Evolutionary conservation across 2,329 filamentous ascomycete genomes (phyloP).

Genomic region (Ophiognomonia clavigignenti-juglandacearum): DNA sequence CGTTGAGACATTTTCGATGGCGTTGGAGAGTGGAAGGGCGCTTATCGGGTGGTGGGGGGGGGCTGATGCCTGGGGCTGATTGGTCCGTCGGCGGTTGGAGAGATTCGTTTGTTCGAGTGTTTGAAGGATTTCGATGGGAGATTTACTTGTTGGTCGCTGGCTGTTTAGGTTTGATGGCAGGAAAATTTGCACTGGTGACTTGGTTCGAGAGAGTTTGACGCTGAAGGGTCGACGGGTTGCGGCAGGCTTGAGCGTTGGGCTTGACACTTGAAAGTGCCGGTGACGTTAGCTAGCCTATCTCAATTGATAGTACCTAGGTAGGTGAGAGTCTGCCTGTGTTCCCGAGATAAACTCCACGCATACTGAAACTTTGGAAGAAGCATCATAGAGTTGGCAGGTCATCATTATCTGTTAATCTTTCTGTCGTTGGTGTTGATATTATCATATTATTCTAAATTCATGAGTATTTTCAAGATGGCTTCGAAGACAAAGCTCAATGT

Average conservation of each 20-base stretch:
- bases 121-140: background rate
- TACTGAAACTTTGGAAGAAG: too few species aligned
- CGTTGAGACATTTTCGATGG: constrained; percentile 49
- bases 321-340: too few species aligned
- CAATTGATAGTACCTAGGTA: too few species aligned
- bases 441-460: background rate
- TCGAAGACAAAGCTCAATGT: constrained; percentile 45
- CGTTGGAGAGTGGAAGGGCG: background rate
- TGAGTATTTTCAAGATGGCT: constrained; percentile 27
- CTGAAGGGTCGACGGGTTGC: too few species aligned
- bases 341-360: too few species aligned
- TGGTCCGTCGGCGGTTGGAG: background rate
- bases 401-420: background rate
- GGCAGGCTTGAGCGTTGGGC: too few species aligned
- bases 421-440: background rate
- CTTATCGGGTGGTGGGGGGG: background rate
- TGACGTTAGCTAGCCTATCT: too few species aligned
- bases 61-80: background rate
- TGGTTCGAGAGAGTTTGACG: background rate
- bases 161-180: constrained; percentile 1
- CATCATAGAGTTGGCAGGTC: too few species aligned
- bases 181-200: background rate
- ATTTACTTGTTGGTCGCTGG: background rate
- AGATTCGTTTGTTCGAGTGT: background rate
- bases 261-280: too few species aligned